Evolutionary conservation across 1,139 yeast species (phyloP), one percentile per base, ranked within the genome.

Genomic region (Kodamaea fungicola): DNA sequence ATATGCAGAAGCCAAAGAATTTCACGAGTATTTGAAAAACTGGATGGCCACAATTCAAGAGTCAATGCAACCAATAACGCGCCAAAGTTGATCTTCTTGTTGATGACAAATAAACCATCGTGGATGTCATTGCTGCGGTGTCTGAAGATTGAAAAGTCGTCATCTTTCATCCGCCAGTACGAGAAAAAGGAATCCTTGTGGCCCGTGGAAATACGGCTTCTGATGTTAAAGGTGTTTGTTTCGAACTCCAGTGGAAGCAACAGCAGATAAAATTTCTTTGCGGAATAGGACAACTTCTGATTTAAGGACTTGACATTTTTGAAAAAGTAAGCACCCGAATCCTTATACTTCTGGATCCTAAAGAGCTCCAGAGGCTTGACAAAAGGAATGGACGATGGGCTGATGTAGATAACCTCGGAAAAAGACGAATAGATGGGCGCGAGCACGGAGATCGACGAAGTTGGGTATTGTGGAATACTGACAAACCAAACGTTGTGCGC

Each of bases 341-440:
- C 31, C 12, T 24, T 33, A 40, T 49, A 53, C 7, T 46, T 47
- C 1, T 38, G 40, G 8, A 41, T 29, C 8, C 45, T 39, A 27
- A 56, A 49, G 26, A 54, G 42, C 8, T 29, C 27, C 7, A 36
- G 39, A 0, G 60, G 59, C 3, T 38, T 33, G 8, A 41, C 40
- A 12, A 54, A 46, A 2, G 58, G 54, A 3, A 55, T 50, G 6
- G 45, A 45, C n/a, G 43, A 44, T 5, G 55, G 48, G 31, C 52
- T 52, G 48, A 56, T 44, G 33, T 52, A 45, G 22, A 56, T 40
- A 38, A 54, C 44, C 22, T 54, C 55, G 16, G 46, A 46, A 30
- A 55, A 55, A 2, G 59, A 44, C 32, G 34, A 54, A 39, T 50
- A 55, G 43, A 52, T 48, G 35, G 43, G 42, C 3, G 57, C 61